Evolutionary conservation across 306 rosid species (phyloP), one percentile per base, ranked within the genome.

Genomic region (Citrullus colocynthis): DNA sequence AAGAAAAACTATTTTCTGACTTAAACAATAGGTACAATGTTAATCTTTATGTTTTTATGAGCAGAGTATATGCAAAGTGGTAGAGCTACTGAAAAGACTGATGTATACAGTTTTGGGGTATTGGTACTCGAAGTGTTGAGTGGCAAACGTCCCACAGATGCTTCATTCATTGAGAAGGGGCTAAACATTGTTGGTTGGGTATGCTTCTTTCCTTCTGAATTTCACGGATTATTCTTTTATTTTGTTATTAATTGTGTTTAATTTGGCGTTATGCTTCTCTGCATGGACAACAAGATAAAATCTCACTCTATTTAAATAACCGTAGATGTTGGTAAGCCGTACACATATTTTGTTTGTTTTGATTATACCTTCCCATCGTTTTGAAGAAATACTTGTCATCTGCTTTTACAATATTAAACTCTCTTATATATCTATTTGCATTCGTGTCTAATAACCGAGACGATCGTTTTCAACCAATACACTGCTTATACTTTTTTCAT

Each of bases 41-140:
- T 63, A 34, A 63, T 63, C 45, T 52, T 15, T 80, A 28, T 36
- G 48, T 55, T 60, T 69, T 79, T 65, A 69, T 81, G 83, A 82
- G 84, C 92, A 95, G 99, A 92, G 89, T 95, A 95, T 78, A 95
- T 95, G 99, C 99, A 92, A 82, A 95, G 99, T 86, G 99, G 99
- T 42, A 95, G 99, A 85, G 99, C 99, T 81, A 95, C 97, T 78
- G 99, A 92, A 85, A 95, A 90, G 89, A 86, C 93, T 24, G 99
- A 95, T 80, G 90, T 95, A 15, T 95, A 95, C 83, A 95, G 99
- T 86, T 95, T 95, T 75, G 99, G 99, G 72, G 97, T 95, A 78
- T 78, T 92, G 84, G 88, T 90, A 78, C 99, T 95, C 44, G 99
- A 92, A 89, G 96, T 95, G 57, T 85, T 92, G 75, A 95, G 97